Conservation (phyloP, 2,329 filamentous ascomycete genomes). For the Cladosporium sp. region DNA sequence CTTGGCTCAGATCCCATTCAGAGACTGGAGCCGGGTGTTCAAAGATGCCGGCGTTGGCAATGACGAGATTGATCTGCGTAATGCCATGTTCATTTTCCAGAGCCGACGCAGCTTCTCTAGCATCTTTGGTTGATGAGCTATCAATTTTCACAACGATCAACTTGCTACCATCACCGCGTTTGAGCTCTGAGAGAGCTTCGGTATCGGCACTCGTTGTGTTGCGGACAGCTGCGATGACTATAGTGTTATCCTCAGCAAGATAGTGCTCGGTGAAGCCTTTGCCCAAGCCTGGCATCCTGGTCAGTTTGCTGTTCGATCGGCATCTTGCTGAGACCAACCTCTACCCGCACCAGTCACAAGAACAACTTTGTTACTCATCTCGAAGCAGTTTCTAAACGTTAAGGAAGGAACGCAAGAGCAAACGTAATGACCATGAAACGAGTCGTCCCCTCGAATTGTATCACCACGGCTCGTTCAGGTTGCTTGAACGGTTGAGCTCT, state of each 20-base stretch:
- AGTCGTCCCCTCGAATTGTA: too few species aligned
- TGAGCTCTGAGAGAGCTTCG: neutral
- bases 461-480: too few species aligned
- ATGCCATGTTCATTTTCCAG: neutral
- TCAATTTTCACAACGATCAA: slow-evolving; percentile 1
- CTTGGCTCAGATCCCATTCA: neutral
- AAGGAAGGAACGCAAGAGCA: too few species aligned
- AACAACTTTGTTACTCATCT: too few species aligned
- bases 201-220: neutral
- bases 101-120: neutral
- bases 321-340: too few species aligned
- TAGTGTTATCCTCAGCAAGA: neutral
- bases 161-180: neutral
- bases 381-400: too few species aligned
- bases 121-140: neutral
- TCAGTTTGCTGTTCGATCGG: too few species aligned
- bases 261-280: neutral
- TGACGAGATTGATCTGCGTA: neutral
- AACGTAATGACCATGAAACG: too few species aligned
- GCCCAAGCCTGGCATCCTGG: neutral
- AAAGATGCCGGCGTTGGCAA: slow-evolving; percentile 1
- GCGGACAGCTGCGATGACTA: neutral
- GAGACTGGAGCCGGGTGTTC: neutral
- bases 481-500: too few species aligned
- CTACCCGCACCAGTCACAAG: too few species aligned